Base-by-base conservation (phyloP, 805 yeast genomes). In the Priceomyces medius region DNA sequence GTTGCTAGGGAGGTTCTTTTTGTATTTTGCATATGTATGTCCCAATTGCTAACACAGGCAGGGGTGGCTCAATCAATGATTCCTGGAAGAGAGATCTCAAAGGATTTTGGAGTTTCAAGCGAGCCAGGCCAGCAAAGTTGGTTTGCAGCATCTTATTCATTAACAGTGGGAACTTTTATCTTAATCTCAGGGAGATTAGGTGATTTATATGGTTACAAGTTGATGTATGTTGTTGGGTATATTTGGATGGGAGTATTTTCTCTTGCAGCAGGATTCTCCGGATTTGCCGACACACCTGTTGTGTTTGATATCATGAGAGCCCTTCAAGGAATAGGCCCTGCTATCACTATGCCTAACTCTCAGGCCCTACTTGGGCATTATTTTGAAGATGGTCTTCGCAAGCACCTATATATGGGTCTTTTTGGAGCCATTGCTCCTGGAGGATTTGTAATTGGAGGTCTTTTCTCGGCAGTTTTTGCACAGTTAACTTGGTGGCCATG, bases 371-470 rank as follows among this genome's bases (percentile, higher is more conserved):
- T 64, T 31, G 66, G 66, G 2, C 54, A 48, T 38, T 65, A 52
- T 41, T 65, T 55, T 46, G 66, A 66, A 4, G n/a, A n/a, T n/a
- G 38, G 47, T 2, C 50, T 56, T 4, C 14, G 31, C 20, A 59
- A 46, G 41, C 53, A 53, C 29, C n/a, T 56, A 1, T 52, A 44
- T 26, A 52, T 65, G 59, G 56, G 63, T 16, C 36, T 57, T 4
- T 63, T 59, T 45, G 69, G 66, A 3, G 63, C 67, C 3, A 63
- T 63, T n/a, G 71, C 71, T 1, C 68, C 69, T 3, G 39, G 47
- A 12, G 71, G 69, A 4, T 62, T 59, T 39, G 50, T 50, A 4
- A 18, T 64, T 9, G 68, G 68, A 2, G 55, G 64, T 1, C 36
- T 63, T 9, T 56, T 63, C 31, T 41, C 51, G n/a, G 60, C 57